phyloP scores from a whole-genome alignment of 2,329 filamentous ascomycete species.

The Apiospora saccharicola region DNA sequence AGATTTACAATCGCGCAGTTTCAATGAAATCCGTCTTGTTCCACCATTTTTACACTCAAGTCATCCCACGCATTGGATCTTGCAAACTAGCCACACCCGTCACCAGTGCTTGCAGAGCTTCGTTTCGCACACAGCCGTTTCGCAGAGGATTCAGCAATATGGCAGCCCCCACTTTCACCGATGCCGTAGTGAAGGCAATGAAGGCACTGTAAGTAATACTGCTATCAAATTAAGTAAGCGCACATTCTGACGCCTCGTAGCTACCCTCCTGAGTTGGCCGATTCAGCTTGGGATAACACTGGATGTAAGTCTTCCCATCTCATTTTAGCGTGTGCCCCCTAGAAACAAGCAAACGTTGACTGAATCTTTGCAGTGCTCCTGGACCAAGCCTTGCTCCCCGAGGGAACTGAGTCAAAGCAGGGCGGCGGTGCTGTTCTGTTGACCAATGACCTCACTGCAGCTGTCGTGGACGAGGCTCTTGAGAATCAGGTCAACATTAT shows the following conservation, averaged over 20 bases:
- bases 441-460: constrained; percentile 89
- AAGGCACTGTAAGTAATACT: constrained; percentile 72
- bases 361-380: constrained; percentile 53
- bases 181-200: constrained; percentile 79
- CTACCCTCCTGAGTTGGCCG: constrained; percentile 88
- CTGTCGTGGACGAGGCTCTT: constrained; percentile 91
- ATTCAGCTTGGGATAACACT: constrained; percentile 96
- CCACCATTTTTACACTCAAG: not conserved
- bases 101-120: constrained; percentile 5
- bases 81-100: constrained; percentile 3
- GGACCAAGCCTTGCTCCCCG: constrained; percentile 62
- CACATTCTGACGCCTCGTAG: constrained; percentile 53
- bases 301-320: constrained; percentile 54
- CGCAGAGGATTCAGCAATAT: constrained; percentile 33
- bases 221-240: too few relatives aligned
- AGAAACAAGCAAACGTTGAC: not conserved
- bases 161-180: constrained; percentile 50
- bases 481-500: constrained; percentile 77
- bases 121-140: not conserved
- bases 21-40: not conserved
- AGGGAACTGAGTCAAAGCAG: constrained; percentile 43
- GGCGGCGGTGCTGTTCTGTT: constrained; percentile 54
- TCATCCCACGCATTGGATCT: not conserved
- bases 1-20: not conserved
- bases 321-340: not conserved